Conservation (phyloP, 2,329 filamentous ascomycete genomes). For the Fusarium circinatum region DNA sequence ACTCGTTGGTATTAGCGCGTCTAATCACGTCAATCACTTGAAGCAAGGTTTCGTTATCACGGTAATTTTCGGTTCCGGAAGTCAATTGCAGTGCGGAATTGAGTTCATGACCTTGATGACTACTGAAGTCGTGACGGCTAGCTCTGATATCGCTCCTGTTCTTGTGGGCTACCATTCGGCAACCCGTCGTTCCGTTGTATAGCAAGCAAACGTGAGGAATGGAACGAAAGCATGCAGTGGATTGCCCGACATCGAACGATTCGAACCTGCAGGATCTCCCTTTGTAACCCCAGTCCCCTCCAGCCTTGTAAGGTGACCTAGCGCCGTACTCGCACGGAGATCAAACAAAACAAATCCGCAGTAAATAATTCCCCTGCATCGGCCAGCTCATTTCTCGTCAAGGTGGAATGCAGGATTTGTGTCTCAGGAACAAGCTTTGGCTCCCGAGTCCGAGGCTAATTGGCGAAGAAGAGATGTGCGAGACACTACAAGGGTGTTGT, state of each 20-base stretch:
- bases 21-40: not conserved
- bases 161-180: not conserved
- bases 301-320: not conserved
- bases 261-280: not conserved
- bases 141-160: not conserved
- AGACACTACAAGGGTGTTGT: slow-evolving; percentile 4
- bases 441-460: not conserved
- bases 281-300: not conserved
- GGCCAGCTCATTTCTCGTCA: not conserved
- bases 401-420: not conserved
- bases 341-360: not conserved
- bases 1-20: not conserved
- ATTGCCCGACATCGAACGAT: not conserved
- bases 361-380: not conserved
- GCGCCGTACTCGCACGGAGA: not conserved
- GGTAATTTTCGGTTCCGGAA: not conserved
- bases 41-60: not conserved
- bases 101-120: not conserved
- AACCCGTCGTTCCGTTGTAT: not conserved
- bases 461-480: not conserved
- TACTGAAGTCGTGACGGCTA: not conserved
- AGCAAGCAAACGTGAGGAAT: not conserved
- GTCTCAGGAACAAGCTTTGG: slow-evolving; percentile 1
- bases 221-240: not conserved
- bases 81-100: not conserved